These are phyloP conservation scores for Vanrija pseudolonga DNA, from an alignment of 1,284 basidiomycete species.

Conservation along the genomic window DNA sequence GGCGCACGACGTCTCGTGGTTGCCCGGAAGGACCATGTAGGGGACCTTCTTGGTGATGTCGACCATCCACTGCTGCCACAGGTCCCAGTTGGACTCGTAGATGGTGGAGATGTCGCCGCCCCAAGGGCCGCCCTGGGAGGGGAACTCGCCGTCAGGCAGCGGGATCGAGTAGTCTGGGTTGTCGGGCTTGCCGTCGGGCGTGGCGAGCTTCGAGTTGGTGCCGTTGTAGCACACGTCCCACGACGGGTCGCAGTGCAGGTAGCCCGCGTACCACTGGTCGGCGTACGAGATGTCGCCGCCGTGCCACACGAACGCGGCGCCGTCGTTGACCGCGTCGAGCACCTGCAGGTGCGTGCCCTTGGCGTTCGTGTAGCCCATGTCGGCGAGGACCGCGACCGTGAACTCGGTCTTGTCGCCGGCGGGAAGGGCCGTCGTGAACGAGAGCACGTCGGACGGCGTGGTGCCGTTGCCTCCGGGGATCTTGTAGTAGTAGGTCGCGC, in stretches of 20 bases:
- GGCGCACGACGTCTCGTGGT: slow-evolving; percentile 23
- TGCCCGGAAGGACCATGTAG: slow-evolving; percentile 23
- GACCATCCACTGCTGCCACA: slow-evolving; percentile 44
- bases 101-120: slow-evolving; percentile 29
- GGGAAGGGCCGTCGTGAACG: slow-evolving; percentile 22
- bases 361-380: slow-evolving; percentile 47
- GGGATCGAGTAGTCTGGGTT: slow-evolving; percentile 22
- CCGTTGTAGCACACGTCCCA: slow-evolving; percentile 35
- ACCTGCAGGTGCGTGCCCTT: slow-evolving; percentile 36
- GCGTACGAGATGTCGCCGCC: slow-evolving; percentile 47
- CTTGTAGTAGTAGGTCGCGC: slow-evolving; percentile 28
- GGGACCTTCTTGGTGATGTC: slow-evolving; percentile 34
- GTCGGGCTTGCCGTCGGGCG: slow-evolving; percentile 11
- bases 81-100: slow-evolving; percentile 41
- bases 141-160: slow-evolving; percentile 25
- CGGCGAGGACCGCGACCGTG: slow-evolving; percentile 35
- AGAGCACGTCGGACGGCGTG: slow-evolving; percentile 19
- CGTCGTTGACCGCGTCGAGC: slow-evolving; percentile 22
- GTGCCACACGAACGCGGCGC: slow-evolving; percentile 31
- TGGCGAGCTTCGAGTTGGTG: slow-evolving; percentile 6
- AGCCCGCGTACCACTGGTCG: slow-evolving; percentile 37
- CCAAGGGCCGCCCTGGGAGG: slow-evolving; percentile 24
- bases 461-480: slow-evolving; percentile 38
- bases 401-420: slow-evolving; percentile 23
- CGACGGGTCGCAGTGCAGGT: slow-evolving; percentile 17